Evolutionary conservation across 129 eudicot species (phyloP).

Genomic region (Smallanthus sonchifolius): DNA sequence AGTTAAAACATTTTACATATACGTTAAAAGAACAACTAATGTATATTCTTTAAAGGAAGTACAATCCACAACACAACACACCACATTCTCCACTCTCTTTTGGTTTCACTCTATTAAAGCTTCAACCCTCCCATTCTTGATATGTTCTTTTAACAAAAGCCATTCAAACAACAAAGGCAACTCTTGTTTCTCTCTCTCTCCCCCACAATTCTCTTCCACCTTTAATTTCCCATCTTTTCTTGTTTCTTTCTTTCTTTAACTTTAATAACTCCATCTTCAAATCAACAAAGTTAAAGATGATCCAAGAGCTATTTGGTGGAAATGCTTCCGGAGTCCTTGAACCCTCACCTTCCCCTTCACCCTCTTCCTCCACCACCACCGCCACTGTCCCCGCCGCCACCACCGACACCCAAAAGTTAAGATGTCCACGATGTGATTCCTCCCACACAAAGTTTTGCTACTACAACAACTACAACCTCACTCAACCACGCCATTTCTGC

Average conservation of each 20-base stretch:
- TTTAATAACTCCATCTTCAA: constrained; percentile 24
- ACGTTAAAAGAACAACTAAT: background rate
- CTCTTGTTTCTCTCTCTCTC: constrained; percentile 28
- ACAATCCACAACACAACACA: background rate
- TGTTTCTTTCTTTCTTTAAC: constrained; percentile 33
- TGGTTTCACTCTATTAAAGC: constrained; percentile 35
- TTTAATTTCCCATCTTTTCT: constrained; percentile 13
- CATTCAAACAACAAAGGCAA: constrained; percentile 50
- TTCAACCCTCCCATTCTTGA: constrained; percentile 27
- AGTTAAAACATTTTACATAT: background rate
- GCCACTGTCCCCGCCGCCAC: constrained; percentile 15
- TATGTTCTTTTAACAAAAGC: constrained; percentile 46
- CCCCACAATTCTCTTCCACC: constrained; percentile 21
- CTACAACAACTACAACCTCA: constrained; percentile 95
- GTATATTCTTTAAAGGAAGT: background rate
- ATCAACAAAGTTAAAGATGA: constrained; percentile 47
- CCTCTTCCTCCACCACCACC: constrained; percentile 39
- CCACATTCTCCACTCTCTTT: background rate
- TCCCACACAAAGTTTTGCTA: constrained; percentile 74
- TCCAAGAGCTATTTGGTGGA: constrained; percentile 61
- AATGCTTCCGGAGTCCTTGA: constrained; percentile 31
- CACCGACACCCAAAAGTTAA: constrained; percentile 41
- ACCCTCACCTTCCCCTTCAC: constrained; percentile 28
- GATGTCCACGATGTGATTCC: constrained; percentile 83
- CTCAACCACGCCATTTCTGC: constrained; percentile 92